A percentile compares a stretch with the other conserved stretches of the same genome.
Evolutionary conservation across 202 grass and related monocot genomes (phyloP).

Genomic region (Carex arenaria): DNA sequence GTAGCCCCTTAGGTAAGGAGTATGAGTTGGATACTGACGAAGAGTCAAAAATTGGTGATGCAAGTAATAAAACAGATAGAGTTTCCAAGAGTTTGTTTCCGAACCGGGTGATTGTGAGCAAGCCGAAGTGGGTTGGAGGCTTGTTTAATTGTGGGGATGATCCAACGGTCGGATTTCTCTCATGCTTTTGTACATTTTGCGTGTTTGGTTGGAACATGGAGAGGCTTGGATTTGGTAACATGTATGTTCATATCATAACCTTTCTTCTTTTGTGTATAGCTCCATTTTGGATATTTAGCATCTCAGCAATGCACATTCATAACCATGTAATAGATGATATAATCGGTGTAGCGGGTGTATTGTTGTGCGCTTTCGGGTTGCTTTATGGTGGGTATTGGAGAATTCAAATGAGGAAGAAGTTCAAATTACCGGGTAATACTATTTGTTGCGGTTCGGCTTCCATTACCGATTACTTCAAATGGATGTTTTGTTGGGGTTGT

Average conservation of each 20-base stretch:
- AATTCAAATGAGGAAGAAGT: conserved; percentile 50
- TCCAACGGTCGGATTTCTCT: conserved; percentile 19
- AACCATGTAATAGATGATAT: conserved; percentile 28
- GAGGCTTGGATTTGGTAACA: conserved; percentile 54
- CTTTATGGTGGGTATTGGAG: conserved; percentile 75
- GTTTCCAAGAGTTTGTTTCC: neutral
- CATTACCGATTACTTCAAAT: conserved; percentile 56
- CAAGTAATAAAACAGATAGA: neutral
- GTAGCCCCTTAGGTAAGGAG: conserved; percentile 46
- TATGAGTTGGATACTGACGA: neutral
- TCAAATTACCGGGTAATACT: conserved; percentile 31
- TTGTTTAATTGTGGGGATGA: conserved; percentile 39
- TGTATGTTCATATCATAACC: conserved; percentile 50
- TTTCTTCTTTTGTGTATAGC: conserved; percentile 64
- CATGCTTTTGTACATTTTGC: conserved; percentile 54
- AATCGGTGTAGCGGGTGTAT: conserved; percentile 37
- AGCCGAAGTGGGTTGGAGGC: conserved; percentile 56
- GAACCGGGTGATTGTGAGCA: conserved; percentile 14
- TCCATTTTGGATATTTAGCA: conserved; percentile 59
- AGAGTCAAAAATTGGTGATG: neutral
- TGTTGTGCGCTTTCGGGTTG: conserved; percentile 52
- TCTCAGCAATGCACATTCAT: conserved; percentile 57
- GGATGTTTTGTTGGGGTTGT: conserved; percentile 79
- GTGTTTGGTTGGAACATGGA: conserved; percentile 83
- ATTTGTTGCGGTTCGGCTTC: conserved; percentile 46